phyloP scores from a whole-genome alignment of 805 yeast genomes.

The Komagataella kurtzmanii region DNA sequence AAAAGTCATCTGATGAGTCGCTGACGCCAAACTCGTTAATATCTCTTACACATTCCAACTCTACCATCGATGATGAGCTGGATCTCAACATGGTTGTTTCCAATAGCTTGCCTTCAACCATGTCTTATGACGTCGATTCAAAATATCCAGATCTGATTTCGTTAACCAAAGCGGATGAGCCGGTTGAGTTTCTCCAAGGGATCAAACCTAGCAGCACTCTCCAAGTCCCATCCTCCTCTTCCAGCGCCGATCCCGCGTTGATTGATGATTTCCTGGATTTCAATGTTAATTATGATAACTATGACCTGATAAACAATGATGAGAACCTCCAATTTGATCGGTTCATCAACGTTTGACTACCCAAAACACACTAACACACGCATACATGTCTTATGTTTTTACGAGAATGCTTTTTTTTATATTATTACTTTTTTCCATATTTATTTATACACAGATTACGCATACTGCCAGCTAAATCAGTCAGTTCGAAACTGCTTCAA shows the following conservation, averaged over 20 bases:
- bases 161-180: neutral
- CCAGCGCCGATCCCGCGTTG: neutral
- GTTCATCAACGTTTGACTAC: neutral
- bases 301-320: neutral
- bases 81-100: neutral
- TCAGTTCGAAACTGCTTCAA: neutral
- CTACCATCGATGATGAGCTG: conserved; percentile 7
- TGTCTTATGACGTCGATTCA: neutral
- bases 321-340: neutral
- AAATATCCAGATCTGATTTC: neutral
- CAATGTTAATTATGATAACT: neutral
- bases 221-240: neutral
- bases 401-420: neutral
- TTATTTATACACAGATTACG: neutral
- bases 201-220: neutral
- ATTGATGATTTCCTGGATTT: neutral
- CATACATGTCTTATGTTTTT: neutral
- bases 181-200: neutral
- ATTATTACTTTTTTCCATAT: neutral
- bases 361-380: neutral
- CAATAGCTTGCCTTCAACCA: neutral
- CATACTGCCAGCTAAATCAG: neutral
- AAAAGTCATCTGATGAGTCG: conserved; percentile 3
- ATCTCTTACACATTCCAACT: conserved; percentile 8
- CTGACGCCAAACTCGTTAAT: conserved; percentile 7